phyloP scores from a whole-genome alignment of 371 early-diverging fungal species.

The Phascolomyces articulosus region DNA sequence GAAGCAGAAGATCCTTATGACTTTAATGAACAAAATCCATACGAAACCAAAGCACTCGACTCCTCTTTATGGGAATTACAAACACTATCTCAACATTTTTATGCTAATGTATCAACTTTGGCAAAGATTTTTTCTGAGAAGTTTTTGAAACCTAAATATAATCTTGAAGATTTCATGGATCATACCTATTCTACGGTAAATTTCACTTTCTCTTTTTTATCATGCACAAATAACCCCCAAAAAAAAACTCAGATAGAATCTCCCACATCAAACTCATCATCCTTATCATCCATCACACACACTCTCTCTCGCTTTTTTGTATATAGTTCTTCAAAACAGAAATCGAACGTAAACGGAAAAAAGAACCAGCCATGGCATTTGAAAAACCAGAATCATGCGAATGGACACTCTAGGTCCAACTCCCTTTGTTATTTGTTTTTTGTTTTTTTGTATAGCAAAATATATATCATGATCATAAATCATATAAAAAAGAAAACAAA shows the following conservation, averaged over 20 bases:
- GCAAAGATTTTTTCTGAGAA: conserved; percentile 86
- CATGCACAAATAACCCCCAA: background rate
- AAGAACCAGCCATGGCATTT: conserved; percentile 69
- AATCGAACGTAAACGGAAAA: conserved; percentile 65
- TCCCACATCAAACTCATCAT: too few relatives aligned
- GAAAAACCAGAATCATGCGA: conserved; percentile 52
- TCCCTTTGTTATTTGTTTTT: background rate
- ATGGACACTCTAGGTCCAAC: conserved; percentile 34
- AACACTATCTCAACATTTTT: conserved; percentile 83
- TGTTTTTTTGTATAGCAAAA: conserved; percentile 2
- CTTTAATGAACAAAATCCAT: conserved; percentile 70
- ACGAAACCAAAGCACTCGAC: conserved; percentile 78
- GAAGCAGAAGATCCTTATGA: conserved; percentile 71
- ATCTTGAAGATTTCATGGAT: conserved; percentile 93
- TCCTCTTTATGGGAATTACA: conserved; percentile 94
- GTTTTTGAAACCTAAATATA: conserved; percentile 82
- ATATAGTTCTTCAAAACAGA: conserved; percentile 72
- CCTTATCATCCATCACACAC: too few relatives aligned
- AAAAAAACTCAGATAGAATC: background rate
- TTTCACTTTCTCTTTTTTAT: background rate
- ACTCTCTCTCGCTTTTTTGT: background rate
- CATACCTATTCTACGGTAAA: conserved; percentile 83
- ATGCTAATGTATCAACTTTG: conserved; percentile 82
- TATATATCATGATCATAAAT: background rate
- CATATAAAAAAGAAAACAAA: background rate